Conservation (phyloP, 306 rosid species). For the Ormosia semicastrata region DNA sequence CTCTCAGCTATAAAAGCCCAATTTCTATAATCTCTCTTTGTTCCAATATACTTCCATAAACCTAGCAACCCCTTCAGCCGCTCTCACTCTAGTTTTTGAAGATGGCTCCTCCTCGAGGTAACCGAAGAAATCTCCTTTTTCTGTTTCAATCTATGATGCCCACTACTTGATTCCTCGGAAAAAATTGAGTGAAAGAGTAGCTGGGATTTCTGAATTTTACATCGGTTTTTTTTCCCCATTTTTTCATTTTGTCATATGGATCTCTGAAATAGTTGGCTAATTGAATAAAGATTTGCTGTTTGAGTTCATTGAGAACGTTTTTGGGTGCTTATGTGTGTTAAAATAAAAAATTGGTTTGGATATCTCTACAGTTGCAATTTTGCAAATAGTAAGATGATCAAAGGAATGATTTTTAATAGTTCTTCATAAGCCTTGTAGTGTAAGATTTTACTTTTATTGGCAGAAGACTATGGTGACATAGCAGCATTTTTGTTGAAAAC, state of each 20-base stretch:
- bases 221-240: neutral
- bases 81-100: neutral
- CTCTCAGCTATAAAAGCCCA: neutral
- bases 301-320: neutral
- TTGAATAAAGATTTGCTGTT: neutral
- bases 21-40: neutral
- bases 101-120: neutral
- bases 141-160: neutral
- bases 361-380: neutral
- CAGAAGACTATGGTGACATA: neutral
- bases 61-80: neutral
- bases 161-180: neutral
- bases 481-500: neutral
- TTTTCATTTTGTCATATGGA: neutral
- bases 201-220: neutral
- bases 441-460: neutral
- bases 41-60: neutral
- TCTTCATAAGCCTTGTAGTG: too few species aligned
- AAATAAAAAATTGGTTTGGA: neutral
- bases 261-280: neutral
- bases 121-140: neutral
- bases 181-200: neutral
- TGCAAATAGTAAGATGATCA: neutral
- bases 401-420: neutral
- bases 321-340: neutral